A percentile compares a stretch with the other conserved stretches of the same genome.
Evolutionary conservation across 2,329 filamentous ascomycete species (phyloP).

Genomic region (Boeremia lycopersici): DNA sequence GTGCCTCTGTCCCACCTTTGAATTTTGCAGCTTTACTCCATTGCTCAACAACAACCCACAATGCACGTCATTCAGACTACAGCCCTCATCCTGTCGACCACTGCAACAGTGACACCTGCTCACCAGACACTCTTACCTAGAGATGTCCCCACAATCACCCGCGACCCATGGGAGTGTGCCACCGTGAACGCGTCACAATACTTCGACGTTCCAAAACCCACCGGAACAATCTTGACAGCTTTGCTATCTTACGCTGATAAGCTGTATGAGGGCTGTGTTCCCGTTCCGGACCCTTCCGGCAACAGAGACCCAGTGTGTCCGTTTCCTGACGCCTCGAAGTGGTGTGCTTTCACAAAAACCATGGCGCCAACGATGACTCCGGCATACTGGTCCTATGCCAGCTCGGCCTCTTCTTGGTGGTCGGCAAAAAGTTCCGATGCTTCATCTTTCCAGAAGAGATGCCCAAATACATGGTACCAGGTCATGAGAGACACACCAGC

Average conservation of each 20-base stretch:
- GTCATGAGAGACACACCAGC: not conserved
- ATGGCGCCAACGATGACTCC: not conserved
- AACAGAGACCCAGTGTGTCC: not conserved
- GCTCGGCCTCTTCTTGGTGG: not conserved
- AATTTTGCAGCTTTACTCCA: conserved; percentile 1
- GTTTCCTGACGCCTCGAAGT: not conserved
- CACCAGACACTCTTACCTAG: not conserved
- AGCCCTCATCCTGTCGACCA: not conserved
- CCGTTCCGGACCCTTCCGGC: not conserved
- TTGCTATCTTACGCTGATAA: not conserved
- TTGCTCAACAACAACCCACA: not conserved
- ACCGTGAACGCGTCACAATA: not conserved
- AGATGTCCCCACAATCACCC: conserved; percentile 1
- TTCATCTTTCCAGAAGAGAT: not conserved
- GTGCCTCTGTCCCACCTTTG: not conserved
- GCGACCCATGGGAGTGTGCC: not conserved
- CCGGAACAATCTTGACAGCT: not conserved
- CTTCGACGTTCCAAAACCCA: conserved; percentile 1
- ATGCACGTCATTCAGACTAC: not conserved
- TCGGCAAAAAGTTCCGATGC: not conserved
- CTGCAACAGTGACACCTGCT: not conserved
- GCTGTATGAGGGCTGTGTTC: not conserved
- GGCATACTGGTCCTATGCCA: not conserved
- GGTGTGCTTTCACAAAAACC: conserved; percentile 1
- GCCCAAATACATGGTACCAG: not conserved